Percentiles rank a stretch among this genome's conserved stretches.
Evolutionary conservation across 2,329 filamentous ascomycete species (phyloP).

Genomic region (Westerdykella sp.): DNA sequence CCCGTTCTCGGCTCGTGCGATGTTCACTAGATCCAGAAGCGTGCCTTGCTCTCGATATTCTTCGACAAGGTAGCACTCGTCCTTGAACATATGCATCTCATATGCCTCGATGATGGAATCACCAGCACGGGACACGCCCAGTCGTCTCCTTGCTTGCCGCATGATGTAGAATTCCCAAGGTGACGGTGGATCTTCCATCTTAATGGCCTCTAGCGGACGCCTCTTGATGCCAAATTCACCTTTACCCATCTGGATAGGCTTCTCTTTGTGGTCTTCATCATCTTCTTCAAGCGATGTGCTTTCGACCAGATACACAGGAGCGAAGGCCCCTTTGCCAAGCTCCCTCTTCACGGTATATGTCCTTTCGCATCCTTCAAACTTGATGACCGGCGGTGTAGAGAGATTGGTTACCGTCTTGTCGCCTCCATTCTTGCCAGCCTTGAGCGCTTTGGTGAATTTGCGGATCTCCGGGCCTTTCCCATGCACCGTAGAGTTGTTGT

Average conservation of each 20-base stretch:
- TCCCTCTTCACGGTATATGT: conserved; percentile 77
- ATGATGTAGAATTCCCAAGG: conserved; percentile 98
- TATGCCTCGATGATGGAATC: conserved; percentile 77
- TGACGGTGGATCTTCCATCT: conserved; percentile 85
- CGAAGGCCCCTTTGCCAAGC: conserved; percentile 88
- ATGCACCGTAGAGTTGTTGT: conserved; percentile 58
- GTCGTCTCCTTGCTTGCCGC: conserved; percentile 68
- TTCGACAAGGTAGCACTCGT: conserved; percentile 84
- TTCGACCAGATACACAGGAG: conserved; percentile 88
- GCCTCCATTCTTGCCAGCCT: conserved; percentile 48
- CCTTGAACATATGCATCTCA: conserved; percentile 84
- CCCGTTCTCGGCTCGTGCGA: conserved; percentile 64
- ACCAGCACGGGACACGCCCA: conserved; percentile 64
- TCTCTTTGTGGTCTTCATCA: conserved; percentile 40
- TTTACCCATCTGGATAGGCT: conserved; percentile 54
- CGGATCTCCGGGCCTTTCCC: conserved; percentile 70
- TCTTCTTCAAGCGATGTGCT: conserved; percentile 52
- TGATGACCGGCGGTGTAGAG: conserved; percentile 56
- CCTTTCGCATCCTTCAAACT: conserved; percentile 58
- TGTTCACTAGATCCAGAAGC: conserved; percentile 88
- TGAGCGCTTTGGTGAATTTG: conserved; percentile 68
- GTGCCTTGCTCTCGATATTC: conserved; percentile 87
- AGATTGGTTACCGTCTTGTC: conserved; percentile 59
- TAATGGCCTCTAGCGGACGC: conserved; percentile 70
- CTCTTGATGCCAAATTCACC: conserved; percentile 55